Conservation (phyloP, 129 eudicot species). For the Centaurea solstitialis region DNA sequence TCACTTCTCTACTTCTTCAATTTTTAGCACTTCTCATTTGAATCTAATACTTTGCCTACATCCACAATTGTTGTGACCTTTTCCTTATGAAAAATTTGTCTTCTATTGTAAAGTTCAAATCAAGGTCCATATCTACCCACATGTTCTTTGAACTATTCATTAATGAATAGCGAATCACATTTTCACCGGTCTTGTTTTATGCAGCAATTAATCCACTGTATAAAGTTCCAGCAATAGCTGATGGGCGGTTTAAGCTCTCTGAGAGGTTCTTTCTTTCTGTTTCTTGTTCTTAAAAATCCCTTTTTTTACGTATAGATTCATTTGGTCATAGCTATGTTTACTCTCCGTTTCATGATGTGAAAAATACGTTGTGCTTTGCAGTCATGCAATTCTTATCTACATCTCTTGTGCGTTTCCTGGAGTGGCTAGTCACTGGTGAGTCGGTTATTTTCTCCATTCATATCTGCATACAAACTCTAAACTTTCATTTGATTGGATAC, state of each 20-base stretch:
- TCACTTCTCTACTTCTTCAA: no score
- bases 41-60: no score
- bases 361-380: slow-evolving; percentile 33
- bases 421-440: slow-evolving; percentile 85
- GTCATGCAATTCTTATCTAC: slow-evolving; percentile 83
- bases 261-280: slow-evolving; percentile 64
- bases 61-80: no score
- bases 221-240: slow-evolving; percentile 70
- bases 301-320: neutral
- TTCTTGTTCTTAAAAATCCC: neutral
- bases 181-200: slow-evolving; percentile 13
- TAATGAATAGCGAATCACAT: no score
- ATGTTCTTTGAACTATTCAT: neutral
- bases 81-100: neutral
- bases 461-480: neutral
- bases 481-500: neutral
- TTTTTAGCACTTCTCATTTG: no score
- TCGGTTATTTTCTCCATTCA: neutral
- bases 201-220: slow-evolving; percentile 77
- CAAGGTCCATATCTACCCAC: neutral
- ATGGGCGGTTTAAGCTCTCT: slow-evolving; percentile 76
- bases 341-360: neutral
- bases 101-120: neutral
- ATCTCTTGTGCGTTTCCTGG: slow-evolving; percentile 67
- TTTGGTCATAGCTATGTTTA: neutral